phyloP scores from a whole-genome alignment of 176 grass and related monocot species.

The Lolium multiflorum region DNA sequence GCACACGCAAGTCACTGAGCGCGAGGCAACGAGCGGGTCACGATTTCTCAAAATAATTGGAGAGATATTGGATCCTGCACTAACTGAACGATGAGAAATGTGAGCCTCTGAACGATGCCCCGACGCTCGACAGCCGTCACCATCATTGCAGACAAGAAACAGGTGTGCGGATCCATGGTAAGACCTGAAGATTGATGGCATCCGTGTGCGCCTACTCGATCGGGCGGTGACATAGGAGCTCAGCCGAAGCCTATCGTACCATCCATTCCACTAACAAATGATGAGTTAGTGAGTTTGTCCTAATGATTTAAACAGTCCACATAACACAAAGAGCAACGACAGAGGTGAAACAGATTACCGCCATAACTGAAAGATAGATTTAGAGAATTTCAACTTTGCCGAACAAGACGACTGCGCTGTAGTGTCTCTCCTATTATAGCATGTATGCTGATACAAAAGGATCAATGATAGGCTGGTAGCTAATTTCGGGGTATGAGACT shows the following conservation, averaged over 20 bases:
- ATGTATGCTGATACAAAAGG: not conserved
- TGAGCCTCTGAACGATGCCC: slow-evolving; percentile 28
- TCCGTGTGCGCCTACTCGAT: not conserved
- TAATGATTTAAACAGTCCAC: slow-evolving; percentile 3
- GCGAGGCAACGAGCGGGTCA: not conserved
- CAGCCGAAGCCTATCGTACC: not conserved
- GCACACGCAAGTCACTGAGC: not conserved
- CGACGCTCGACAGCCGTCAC: not conserved
- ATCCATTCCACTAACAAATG: not conserved
- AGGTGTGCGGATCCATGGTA: not conserved
- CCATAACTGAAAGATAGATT: not conserved
- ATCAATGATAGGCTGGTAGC: not conserved
- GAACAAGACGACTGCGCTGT: not conserved
- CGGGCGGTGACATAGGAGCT: not conserved
- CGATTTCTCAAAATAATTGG: slow-evolving; percentile 18
- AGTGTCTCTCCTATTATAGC: not conserved
- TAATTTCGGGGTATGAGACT: not conserved
- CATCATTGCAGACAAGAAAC: slow-evolving; percentile 34
- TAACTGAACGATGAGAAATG: not conserved
- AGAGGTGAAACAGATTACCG: not conserved
- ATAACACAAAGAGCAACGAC: not conserved
- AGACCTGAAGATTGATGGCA: slow-evolving; percentile 21
- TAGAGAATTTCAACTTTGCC: not conserved
- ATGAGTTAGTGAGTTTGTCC: not conserved
- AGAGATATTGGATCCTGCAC: slow-evolving; percentile 49